Evolutionary conservation across 2,329 filamentous ascomycete genomes (phyloP).

Genomic region (Dactylellina drechsleri): DNA sequence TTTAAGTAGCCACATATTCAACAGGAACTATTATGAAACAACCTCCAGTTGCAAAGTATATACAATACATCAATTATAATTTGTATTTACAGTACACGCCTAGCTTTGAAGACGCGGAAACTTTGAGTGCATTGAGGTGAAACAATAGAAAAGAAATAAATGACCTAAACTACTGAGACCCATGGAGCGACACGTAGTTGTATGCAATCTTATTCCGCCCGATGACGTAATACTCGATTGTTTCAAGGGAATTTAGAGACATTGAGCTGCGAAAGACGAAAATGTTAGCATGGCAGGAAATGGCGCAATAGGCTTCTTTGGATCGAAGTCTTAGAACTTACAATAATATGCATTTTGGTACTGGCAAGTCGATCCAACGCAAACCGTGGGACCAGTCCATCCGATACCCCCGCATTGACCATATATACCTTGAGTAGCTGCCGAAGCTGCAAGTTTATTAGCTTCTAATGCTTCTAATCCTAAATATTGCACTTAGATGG

Average conservation of each 20-base stretch:
- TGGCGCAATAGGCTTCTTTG: too few relatives aligned
- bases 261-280: conserved; percentile 2
- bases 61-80: conserved; percentile 14
- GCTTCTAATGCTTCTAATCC: background rate
- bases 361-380: conserved; percentile 60
- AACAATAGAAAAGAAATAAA: too few relatives aligned
- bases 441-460: conserved; percentile 17
- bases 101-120: too few relatives aligned
- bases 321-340: conserved; percentile 9
- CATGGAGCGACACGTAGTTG: background rate
- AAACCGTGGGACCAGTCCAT: conserved; percentile 60
- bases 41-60: background rate
- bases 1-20: too few relatives aligned
- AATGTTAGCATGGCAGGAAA: too few relatives aligned
- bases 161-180: background rate
- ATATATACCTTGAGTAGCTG: conserved; percentile 27
- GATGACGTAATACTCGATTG: background rate
- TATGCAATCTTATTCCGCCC: too few relatives aligned
- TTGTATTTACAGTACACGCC: conserved; percentile 4
- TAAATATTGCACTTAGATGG: background rate
- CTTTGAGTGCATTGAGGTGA: too few relatives aligned
- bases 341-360: conserved; percentile 60
- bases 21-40: too few relatives aligned
- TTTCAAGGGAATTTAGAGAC: background rate
- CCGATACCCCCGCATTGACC: conserved; percentile 61